Evolutionary conservation across 441 rosid genomes (phyloP), one percentile per base, ranked within the genome.

Genomic region (Erysimum pusillum): DNA sequence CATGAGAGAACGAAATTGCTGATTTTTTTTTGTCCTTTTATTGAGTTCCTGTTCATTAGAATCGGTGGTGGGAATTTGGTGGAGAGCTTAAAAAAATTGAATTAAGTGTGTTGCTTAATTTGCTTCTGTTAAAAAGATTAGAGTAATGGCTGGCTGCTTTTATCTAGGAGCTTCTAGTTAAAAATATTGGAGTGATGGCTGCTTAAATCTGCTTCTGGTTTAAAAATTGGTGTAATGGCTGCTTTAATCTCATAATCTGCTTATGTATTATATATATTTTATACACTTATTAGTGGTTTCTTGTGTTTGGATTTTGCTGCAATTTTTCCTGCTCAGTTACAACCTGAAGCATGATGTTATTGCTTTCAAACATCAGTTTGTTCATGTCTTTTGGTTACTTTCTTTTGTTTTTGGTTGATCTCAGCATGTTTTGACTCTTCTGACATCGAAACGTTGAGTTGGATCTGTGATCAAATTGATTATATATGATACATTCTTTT

Each of bases 351-450:
- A 42, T 66, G 46, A 7, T 14, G 15, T 57, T 57, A 64, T 20
- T 78, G 48, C 44, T 60, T 72, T 52, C 18, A 72, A 77, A 72
- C 81, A 73, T 78, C 74, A 67, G 59, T 66, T 78, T 72, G 63
- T 71, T 71, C 76, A 77, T 77, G 48, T 77, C 51, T 58, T 77
- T 71, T 77, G 69, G 63, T 67, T 56, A 59, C 12, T 77, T 77
- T 78, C 81, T 17, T 20, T 78, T 72, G 73, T 60, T 65, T 25
- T 71, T 60, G 52, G 18, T 51, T 67, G 76, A 57, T 78, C 77
- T 72, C 73, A 41, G 9, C 63, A 32, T 46, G 42, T 71, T 51
- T 38, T 72, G 77, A 69, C 81, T 52, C 81, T 78, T 78, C 70
- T 78, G 48, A 35, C 69, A 59, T 14, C 44, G 74, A 78, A 78